Evolutionary conservation across 805 yeast species (phyloP).

Genomic region (Teunomyces tritomae): DNA sequence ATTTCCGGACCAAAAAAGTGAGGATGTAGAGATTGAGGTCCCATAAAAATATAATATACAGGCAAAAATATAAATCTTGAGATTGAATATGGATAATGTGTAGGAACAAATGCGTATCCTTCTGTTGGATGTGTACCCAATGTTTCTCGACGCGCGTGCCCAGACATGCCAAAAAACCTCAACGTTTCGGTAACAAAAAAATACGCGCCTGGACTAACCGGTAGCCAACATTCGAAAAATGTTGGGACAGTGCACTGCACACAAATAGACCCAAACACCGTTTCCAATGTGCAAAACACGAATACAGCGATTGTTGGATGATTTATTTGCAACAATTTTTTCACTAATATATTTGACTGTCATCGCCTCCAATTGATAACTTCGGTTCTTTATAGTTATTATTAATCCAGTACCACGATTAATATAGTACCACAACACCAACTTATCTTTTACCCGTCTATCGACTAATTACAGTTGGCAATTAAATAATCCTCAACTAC

Average conservation of each 20-base stretch:
- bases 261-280: constrained; percentile 2
- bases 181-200: background rate
- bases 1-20: background rate
- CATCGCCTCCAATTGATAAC: constrained; percentile 3
- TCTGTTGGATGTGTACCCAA: background rate
- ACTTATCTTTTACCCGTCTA: background rate
- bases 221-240: constrained; percentile 1
- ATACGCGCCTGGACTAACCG: background rate
- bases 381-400: background rate
- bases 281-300: background rate
- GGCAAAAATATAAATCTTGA: no score
- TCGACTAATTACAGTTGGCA: background rate
- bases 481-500: background rate
- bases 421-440: background rate
- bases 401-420: constrained; percentile 4
- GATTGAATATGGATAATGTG: background rate
- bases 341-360: background rate
- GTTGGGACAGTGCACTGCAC: constrained; percentile 2
- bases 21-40: background rate
- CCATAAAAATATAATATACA: background rate
- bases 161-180: background rate
- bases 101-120: background rate
- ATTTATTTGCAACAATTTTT: constrained; percentile 3
- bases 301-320: constrained; percentile 1
- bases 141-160: background rate